phyloP scores from a whole-genome alignment of 225 moss, liverwort and hornwort genomes.

The Physcomitrium patens region DNA sequence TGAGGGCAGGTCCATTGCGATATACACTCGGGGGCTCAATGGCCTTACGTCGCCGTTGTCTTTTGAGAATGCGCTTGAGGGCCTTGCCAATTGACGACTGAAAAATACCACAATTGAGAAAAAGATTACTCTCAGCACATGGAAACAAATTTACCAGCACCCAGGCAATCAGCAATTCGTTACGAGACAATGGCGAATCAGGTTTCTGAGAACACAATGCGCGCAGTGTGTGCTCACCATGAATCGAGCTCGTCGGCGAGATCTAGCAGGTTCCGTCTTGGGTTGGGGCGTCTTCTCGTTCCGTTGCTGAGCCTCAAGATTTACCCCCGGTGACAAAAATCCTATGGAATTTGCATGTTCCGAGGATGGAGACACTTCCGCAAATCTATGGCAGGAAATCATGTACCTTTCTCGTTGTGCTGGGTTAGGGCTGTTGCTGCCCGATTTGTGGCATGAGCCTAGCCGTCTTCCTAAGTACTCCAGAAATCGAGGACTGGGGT shows the following conservation, averaged over 20 bases:
- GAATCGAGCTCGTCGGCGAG: slow-evolving; percentile 24
- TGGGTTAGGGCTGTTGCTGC: slow-evolving; percentile 11
- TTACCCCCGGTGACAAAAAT: slow-evolving; percentile 24
- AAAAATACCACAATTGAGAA: not conserved
- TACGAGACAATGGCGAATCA: not conserved
- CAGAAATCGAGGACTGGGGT: not conserved
- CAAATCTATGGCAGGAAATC: slow-evolving; percentile 11
- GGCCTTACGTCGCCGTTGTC: slow-evolving; percentile 16
- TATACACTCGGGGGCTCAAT: slow-evolving; percentile 17
- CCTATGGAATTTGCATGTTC: slow-evolving; percentile 28
- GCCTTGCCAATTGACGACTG: slow-evolving; percentile 27
- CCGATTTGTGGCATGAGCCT: not conserved
- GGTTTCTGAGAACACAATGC: not conserved
- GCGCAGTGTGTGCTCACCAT: slow-evolving; percentile 11
- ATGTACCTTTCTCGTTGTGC: slow-evolving; percentile 19
- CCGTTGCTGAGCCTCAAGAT: slow-evolving; percentile 16
- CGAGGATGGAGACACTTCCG: slow-evolving; percentile 8
- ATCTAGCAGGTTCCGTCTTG: not conserved
- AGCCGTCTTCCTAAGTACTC: not conserved
- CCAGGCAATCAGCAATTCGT: too few species aligned
- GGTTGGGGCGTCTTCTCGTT: slow-evolving; percentile 2
- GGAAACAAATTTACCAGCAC: not conserved
- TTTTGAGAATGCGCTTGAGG: slow-evolving; percentile 23
- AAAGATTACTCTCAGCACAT: not conserved
- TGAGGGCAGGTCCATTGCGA: slow-evolving; percentile 14